Evolutionary conservation across 176 grass and related monocot genomes (phyloP).

Genomic region (Zea luxurians): DNA sequence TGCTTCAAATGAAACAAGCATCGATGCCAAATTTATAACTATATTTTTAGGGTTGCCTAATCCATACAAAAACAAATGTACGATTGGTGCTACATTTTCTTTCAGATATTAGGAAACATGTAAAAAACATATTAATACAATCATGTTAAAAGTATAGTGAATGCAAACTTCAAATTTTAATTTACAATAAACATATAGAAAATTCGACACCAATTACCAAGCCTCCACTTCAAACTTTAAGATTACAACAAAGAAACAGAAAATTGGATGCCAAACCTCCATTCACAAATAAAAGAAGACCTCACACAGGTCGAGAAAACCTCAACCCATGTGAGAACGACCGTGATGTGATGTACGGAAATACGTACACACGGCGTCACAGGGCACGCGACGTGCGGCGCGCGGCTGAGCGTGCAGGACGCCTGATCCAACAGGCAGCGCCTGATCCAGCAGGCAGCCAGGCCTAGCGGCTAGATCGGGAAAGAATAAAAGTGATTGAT

Average conservation of each 20-base stretch:
- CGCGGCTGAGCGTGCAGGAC: too few relatives aligned
- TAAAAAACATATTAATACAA: not conserved
- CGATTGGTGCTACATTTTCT: not conserved
- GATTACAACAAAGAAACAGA: not conserved
- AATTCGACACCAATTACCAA: not conserved
- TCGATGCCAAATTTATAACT: not conserved
- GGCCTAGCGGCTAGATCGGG: too few relatives aligned
- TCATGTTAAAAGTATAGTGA: not conserved
- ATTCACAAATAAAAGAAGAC: too few relatives aligned
- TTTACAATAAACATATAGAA: slow-evolving; percentile 3
- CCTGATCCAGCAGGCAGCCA: too few relatives aligned
- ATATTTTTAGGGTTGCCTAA: not conserved
- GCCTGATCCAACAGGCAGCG: too few relatives aligned
- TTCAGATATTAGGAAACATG: not conserved
- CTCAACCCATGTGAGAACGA: too few relatives aligned
- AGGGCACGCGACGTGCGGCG: too few relatives aligned
- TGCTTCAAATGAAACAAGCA: slow-evolving; percentile 14
- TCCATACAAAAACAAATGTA: not conserved
- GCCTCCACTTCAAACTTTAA: not conserved
- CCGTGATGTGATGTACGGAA: too few relatives aligned
- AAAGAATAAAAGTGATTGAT: too few relatives aligned
- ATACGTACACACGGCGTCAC: too few relatives aligned
- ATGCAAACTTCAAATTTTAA: slow-evolving; percentile 5
- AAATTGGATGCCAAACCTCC: not conserved
- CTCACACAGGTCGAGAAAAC: too few relatives aligned